Evolutionary conservation across 2,329 filamentous ascomycete genomes (phyloP).

Genomic region (Purpureocillium takamizusanense): DNA sequence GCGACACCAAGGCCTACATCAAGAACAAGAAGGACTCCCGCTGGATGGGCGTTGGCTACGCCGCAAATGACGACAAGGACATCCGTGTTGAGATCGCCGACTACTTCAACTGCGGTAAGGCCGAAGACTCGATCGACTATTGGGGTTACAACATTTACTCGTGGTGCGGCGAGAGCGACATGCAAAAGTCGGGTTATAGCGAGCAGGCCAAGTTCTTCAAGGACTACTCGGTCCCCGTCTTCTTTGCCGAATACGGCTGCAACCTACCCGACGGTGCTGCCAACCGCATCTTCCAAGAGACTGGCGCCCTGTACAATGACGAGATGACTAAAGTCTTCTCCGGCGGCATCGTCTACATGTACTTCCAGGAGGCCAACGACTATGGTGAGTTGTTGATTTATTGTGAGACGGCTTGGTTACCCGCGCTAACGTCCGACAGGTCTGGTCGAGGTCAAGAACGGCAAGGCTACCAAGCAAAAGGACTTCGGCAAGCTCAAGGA

Average conservation of each 20-base stretch:
- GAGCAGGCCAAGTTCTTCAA: conserved; percentile 78
- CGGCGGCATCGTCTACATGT: conserved; percentile 98
- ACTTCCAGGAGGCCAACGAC: conserved; percentile 83
- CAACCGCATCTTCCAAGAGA: conserved; percentile 77
- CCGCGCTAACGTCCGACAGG: conserved; percentile 31
- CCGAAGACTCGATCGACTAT: conserved; percentile 71
- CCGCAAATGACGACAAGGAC: conserved; percentile 81
- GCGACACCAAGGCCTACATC: conserved; percentile 94
- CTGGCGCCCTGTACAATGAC: conserved; percentile 66
- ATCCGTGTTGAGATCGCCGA: conserved; percentile 76
- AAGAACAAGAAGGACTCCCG: conserved; percentile 70
- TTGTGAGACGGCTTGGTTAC: neutral
- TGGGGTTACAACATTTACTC: conserved; percentile 99
- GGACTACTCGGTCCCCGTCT: conserved; percentile 85
- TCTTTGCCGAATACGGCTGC: conserved; percentile 99
- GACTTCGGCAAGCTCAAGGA: conserved; percentile 69
- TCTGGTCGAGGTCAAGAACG: conserved; percentile 54
- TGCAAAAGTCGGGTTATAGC: conserved; percentile 68
- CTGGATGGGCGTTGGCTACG: conserved; percentile 83
- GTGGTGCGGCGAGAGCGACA: conserved; percentile 86
- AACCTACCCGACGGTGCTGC: conserved; percentile 54
- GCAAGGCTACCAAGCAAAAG: conserved; percentile 54
- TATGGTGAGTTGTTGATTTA: conserved; percentile 50
- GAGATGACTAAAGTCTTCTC: conserved; percentile 85
- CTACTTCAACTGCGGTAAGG: conserved; percentile 85